Conservation (phyloP, 345 rosid genomes). For the Tarenaya hassleriana region DNA sequence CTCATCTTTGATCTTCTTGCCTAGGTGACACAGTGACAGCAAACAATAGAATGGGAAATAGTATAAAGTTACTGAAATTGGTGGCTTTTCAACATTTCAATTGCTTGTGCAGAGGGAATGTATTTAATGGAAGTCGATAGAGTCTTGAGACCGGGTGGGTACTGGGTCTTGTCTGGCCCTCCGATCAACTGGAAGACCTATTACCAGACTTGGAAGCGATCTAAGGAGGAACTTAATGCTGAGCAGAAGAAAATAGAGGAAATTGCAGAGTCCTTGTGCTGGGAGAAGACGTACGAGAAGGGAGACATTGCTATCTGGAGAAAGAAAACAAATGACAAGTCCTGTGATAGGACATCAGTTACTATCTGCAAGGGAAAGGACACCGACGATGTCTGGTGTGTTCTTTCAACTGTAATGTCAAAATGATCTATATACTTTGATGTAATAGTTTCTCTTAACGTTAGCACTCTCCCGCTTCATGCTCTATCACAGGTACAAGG, state of each 20-base stretch:
- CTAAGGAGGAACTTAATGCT: conserved; percentile 67
- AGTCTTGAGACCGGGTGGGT: conserved; percentile 97
- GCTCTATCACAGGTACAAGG: conserved; percentile 55
- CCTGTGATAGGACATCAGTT: conserved; percentile 45
- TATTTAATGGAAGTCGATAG: conserved; percentile 93
- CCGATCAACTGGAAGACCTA: conserved; percentile 95
- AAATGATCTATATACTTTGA: no score
- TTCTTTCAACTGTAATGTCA: not conserved
- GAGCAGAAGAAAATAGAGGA: conserved; percentile 85
- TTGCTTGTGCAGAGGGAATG: conserved; percentile 56
- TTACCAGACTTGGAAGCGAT: conserved; percentile 79
- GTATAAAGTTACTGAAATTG: conserved; percentile 2
- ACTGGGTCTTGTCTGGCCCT: conserved; percentile 95
- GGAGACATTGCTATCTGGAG: conserved; percentile 84
- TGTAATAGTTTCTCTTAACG: no score
- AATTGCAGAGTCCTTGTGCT: conserved; percentile 75
- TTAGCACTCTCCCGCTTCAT: conserved; percentile 20
- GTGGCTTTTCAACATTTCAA: conserved; percentile 17
- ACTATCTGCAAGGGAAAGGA: conserved; percentile 45
- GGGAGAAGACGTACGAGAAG: conserved; percentile 99
- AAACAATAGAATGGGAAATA: not conserved
- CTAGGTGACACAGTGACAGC: not conserved
- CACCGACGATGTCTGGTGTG: conserved; percentile 75
- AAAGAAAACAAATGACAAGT: conserved; percentile 58
- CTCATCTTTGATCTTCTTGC: conserved; percentile 2